Percentiles rank a stretch among this genome's conserved stretches.
phyloP scores from a whole-genome alignment of 225 moss, liverwort and hornwort species.

The Physcomitrellopsis africana region DNA sequence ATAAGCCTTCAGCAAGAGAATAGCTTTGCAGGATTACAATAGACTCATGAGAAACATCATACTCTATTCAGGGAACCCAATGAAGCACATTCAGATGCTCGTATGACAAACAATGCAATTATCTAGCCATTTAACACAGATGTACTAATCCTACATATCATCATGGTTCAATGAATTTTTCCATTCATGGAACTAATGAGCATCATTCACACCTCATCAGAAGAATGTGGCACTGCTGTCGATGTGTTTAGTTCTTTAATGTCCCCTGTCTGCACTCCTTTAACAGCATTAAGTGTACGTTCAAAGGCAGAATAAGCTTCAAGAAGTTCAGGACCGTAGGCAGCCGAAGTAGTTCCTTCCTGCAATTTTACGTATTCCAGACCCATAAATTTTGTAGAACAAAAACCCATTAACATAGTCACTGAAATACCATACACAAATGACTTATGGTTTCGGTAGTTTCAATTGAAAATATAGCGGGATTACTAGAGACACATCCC shows the following conservation, averaged over 20 bases:
- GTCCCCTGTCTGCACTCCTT: slow-evolving; percentile 34
- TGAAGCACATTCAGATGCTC: background rate
- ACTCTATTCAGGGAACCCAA: background rate
- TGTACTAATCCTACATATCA: background rate
- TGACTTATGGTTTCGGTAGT: too few species aligned
- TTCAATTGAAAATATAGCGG: too few species aligned
- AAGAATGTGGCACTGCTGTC: slow-evolving; percentile 13
- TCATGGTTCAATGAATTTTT: background rate
- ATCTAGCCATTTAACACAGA: background rate
- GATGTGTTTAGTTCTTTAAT: background rate
- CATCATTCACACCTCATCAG: slow-evolving; percentile 35
- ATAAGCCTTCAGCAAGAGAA: background rate
- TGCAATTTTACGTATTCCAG: slow-evolving; percentile 25
- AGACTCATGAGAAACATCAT: slow-evolving; percentile 1
- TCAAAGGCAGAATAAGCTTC: slow-evolving; percentile 38
- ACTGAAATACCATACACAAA: too few species aligned
- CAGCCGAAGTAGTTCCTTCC: slow-evolving; percentile 40
- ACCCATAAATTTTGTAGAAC: background rate
- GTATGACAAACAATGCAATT: slow-evolving; percentile 12
- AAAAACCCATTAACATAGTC: too few species aligned
- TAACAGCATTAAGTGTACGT: slow-evolving; percentile 30
- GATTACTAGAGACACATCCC: too few species aligned
- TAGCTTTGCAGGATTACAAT: slow-evolving; percentile 17
- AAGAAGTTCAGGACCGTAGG: slow-evolving; percentile 34
- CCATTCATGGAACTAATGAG: background rate